These are phyloP conservation scores for Paramecium bursaria DNA, from an alignment of 73 alveolate species.

Conservation along the genomic window DNA sequence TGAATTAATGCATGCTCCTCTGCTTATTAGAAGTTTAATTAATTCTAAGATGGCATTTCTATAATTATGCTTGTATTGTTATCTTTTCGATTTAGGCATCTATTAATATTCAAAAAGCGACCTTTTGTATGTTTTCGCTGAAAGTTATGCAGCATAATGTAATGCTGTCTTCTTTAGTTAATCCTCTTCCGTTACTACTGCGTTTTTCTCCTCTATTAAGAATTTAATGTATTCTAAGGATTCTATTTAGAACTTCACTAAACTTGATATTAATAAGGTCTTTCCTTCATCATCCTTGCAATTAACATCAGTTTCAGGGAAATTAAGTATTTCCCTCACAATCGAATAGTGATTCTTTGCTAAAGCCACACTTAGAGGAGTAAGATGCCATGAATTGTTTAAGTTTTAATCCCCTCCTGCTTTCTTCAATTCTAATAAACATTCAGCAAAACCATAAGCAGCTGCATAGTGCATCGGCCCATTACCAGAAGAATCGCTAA, in stretches of 20 bases:
- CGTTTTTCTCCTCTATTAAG: conserved; percentile 85
- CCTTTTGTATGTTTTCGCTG: conserved; percentile 61
- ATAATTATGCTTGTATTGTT: conserved; percentile 71
- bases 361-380: conserved; percentile 95
- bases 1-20: conserved; percentile 81
- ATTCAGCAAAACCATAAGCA: conserved; percentile 93
- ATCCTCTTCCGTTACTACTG: conserved; percentile 92
- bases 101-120: conserved; percentile 13
- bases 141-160: conserved; percentile 82
- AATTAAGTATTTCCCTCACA: conserved; percentile 88
- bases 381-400: conserved; percentile 93
- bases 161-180: conserved; percentile 87
- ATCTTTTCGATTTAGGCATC: conserved; percentile 56
- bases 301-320: conserved; percentile 89
- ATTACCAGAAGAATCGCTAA: conserved; percentile 91
- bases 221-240: conserved; percentile 82
- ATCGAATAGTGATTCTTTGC: conserved; percentile 80
- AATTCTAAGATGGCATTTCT: conserved; percentile 64
- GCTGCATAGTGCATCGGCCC: conserved; percentile 98
- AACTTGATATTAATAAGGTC: conserved; percentile 85
- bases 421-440: conserved; percentile 82
- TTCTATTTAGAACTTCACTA: conserved; percentile 77
- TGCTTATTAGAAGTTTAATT: conserved; percentile 70
- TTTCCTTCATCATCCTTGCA: conserved; percentile 96
- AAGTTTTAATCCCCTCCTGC: conserved; percentile 97